Evolutionary conservation across 2,329 filamentous ascomycete species (phyloP), one percentile per base, ranked within the genome.

Genomic region (Fusarium palustre): DNA sequence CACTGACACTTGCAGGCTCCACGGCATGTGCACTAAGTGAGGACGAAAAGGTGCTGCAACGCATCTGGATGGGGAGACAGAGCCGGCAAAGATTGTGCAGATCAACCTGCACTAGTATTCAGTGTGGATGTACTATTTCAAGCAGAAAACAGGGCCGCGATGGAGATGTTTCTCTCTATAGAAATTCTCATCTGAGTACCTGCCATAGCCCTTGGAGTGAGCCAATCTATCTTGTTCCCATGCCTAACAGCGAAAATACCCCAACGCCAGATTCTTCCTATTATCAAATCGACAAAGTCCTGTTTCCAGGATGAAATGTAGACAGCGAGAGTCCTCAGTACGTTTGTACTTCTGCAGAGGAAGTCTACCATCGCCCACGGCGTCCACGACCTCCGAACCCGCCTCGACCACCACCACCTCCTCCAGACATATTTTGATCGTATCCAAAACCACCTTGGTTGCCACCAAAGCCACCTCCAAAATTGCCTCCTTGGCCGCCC

Each of bases 391-490:
- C 73, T 28, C 74, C 68, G 55, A 71, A 74, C 15, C 81, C 78
- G 24, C 79, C 79, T 8, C 78, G 79, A 8, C 79, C 77, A 5
- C 77, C 74, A 9, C 78, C 77, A 5, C 77, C n/a, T n/a, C n/a
- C 74, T 20, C 77, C 81, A 5, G 80, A 78, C 83, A 85, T 85
- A 52, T 74, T 78, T 66, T 83, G 82, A 25, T 85, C 83, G 66
- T 84, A 85, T 30, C 83, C 82, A 54, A 85, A 88, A 24, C 81
- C 83, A 36, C 82, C 85, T 69, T 87, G 85, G 55, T 82, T 83
- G 24, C 83, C 84, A 25, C 85, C 85, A 22, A 85, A 85, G 68
- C 87, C 88, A 16, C 81, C 82, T 2, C 83, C 84, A 72, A 86
- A 87, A 63, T 81, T 84, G 58, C 86, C 84, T 18, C 79, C 83